Evolutionary conservation across 2,329 filamentous ascomycete genomes (phyloP).

Genomic region (Magnaporthiopsis incrustans): DNA sequence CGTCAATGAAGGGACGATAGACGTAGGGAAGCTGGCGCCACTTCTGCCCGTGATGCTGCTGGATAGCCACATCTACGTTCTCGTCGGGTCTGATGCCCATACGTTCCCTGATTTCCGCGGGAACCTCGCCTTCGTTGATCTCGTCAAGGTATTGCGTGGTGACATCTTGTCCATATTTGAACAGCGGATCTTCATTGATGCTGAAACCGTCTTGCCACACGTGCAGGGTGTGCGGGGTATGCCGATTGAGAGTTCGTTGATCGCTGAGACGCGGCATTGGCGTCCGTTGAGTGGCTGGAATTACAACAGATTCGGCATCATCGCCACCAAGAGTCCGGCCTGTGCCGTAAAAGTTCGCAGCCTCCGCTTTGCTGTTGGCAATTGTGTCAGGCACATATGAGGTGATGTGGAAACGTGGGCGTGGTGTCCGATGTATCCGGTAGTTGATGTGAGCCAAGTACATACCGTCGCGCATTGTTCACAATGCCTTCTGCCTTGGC

Average conservation of each 20-base stretch:
- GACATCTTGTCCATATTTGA: slow-evolving; percentile 29
- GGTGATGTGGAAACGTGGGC: neutral
- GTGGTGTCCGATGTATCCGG: no score
- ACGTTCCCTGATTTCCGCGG: no score
- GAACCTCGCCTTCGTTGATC: no score
- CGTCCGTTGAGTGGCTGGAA: slow-evolving; percentile 51
- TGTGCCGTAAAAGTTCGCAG: slow-evolving; percentile 41
- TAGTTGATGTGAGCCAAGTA: slow-evolving; percentile 8
- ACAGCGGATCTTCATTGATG: slow-evolving; percentile 71
- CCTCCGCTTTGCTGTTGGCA: slow-evolving; percentile 27
- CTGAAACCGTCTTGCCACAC: slow-evolving; percentile 82
- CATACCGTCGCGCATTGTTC: slow-evolving; percentile 54
- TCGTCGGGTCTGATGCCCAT: no score
- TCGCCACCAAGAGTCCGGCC: slow-evolving; percentile 75
- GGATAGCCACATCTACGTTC: no score
- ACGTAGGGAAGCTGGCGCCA: no score
- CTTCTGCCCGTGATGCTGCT: no score
- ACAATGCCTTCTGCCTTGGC: slow-evolving; percentile 19
- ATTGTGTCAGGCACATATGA: neutral
- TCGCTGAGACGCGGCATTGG: slow-evolving; percentile 23
- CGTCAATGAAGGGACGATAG: no score
- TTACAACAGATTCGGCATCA: slow-evolving; percentile 58
- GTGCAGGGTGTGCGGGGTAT: slow-evolving; percentile 38
- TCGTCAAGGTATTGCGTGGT: no score
- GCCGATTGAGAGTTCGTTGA: slow-evolving; percentile 35